Evolutionary conservation across 352 stramenopile genomes (phyloP), one percentile per base, ranked within the genome.

Genomic region (Elongisporangium prolatum): DNA sequence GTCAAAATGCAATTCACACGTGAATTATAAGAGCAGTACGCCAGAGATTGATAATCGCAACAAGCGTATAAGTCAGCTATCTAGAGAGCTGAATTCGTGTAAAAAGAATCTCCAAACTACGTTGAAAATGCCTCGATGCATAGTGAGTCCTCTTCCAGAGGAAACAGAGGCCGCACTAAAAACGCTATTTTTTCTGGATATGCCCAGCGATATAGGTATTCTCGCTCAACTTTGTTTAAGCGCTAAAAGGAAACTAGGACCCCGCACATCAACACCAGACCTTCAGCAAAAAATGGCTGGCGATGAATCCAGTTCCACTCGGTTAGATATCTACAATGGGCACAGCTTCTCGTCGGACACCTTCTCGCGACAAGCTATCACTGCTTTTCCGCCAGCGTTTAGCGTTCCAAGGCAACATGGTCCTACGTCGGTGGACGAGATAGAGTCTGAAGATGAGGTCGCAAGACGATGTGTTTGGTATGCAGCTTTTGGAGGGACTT

Each of bases 161-260:
- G 34, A 63, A 17, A 57, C 52, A 20, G 4, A 18, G 0, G 63
- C 72, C 9, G 72, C 68, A 0, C 54, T 77, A 16, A 60, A 73
- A 48, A 54, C 77, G 2, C 61, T 89, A 16, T 84, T 85, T 48
- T 79, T 80, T 47, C 25, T 85, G 5, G 54, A 63, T 0, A 65
- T 80, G 47, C 75, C 78, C 0, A 53, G 52, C 8, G 59, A 81
- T 21, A 25, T 88, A 10, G 65, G 74, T 18, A 54, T 77, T 25
- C 40, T 79, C 9, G 72, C 60, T 0, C 68, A 69, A 17, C 55
- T 88, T n/a, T 83, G 67, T 20, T 14, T 74, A 0, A 55, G 20
- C 7, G 73, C 74, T 9, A 74, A 86, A 47, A 60, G 65, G 61
- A 56, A 61, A 2, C 63, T 87, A 7, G 66, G 55, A 9, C 54